A percentile compares a stretch with the other conserved stretches of the same genome.
These are phyloP conservation scores for Clonostachys chloroleuca DNA, from an alignment of 2,329 filamentous ascomycete genomes.

Conservation along the genomic window DNA sequence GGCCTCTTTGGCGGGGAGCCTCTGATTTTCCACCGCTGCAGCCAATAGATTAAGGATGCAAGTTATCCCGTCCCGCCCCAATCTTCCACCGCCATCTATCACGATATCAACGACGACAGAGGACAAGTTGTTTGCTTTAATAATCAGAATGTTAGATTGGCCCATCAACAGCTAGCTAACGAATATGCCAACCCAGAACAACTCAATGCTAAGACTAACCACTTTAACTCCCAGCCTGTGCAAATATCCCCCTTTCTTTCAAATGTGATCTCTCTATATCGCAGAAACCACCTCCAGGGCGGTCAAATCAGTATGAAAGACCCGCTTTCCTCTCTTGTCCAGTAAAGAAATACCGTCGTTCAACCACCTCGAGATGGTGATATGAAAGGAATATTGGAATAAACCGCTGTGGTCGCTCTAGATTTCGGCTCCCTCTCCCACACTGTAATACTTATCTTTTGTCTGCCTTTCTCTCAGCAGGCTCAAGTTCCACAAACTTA, in stretches of 20 bases:
- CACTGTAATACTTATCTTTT: not conserved
- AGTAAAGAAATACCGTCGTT: not conserved
- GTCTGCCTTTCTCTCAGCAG: not conserved
- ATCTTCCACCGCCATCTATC: too few species aligned
- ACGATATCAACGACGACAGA: not conserved
- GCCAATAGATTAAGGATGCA: not conserved
- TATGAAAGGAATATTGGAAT: not conserved
- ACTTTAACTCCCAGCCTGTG: too few species aligned
- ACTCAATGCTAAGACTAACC: too few species aligned
- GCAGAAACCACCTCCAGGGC: too few species aligned
- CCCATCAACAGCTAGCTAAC: not conserved
- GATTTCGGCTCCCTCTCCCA: not conserved
- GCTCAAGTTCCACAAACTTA: constrained; percentile 3
- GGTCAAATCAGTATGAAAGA: not conserved
- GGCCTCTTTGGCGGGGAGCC: constrained; percentile 23
- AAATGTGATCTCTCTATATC: too few species aligned
- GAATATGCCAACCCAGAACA: too few species aligned
- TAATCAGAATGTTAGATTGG: not conserved
- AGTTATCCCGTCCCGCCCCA: not conserved
- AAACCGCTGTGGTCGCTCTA: not conserved
- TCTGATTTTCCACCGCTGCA: not conserved
- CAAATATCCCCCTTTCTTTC: too few species aligned
- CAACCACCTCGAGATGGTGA: not conserved
- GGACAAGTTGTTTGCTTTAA: not conserved
- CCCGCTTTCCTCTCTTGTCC: not conserved